phyloP scores from a whole-genome alignment of 2,329 filamentous ascomycete species.

The Helotiales sp. region DNA sequence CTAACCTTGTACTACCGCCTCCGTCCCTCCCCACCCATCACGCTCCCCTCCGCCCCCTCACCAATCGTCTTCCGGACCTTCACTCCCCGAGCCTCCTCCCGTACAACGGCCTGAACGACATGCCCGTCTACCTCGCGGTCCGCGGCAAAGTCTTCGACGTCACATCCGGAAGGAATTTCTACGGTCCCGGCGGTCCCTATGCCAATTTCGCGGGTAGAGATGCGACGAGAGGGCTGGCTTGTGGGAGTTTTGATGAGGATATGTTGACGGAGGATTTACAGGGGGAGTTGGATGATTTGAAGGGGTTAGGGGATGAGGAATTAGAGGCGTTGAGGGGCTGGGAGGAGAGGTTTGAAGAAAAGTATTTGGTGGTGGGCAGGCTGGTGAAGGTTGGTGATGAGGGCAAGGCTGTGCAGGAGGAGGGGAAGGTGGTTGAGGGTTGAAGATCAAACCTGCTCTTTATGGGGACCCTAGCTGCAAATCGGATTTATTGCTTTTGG shows the following conservation, averaged over 20 bases:
- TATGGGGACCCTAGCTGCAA: background rate
- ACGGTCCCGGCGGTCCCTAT: slow-evolving; percentile 93
- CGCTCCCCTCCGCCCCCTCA: slow-evolving; percentile 58
- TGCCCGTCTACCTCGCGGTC: slow-evolving; percentile 88
- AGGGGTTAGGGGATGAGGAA: slow-evolving; percentile 74
- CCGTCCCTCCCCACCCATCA: slow-evolving; percentile 52
- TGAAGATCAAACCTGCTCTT: background rate
- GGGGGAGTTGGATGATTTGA: slow-evolving; percentile 77
- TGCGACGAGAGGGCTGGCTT: slow-evolving; percentile 84
- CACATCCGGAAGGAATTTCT: slow-evolving; percentile 84
- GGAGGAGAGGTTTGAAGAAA: slow-evolving; percentile 92
- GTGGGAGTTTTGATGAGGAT: slow-evolving; percentile 90
- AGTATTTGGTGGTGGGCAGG: slow-evolving; percentile 93
- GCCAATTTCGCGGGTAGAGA: slow-evolving; percentile 95
- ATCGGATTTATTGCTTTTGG: background rate
- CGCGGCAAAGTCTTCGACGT: slow-evolving; percentile 93
- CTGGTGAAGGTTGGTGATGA: slow-evolving; percentile 71
- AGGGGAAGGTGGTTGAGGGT: slow-evolving; percentile 43
- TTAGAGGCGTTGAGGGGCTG: slow-evolving; percentile 84
- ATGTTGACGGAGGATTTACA: slow-evolving; percentile 94
- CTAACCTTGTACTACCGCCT: slow-evolving; percentile 64
- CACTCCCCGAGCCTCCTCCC: slow-evolving; percentile 83
- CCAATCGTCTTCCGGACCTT: slow-evolving; percentile 70
- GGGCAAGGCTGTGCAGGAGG: slow-evolving; percentile 38
- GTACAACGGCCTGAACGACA: slow-evolving; percentile 76